Base-by-base conservation (phyloP, 768 basidiomycete species). In the Harrya chromipes region DNA sequence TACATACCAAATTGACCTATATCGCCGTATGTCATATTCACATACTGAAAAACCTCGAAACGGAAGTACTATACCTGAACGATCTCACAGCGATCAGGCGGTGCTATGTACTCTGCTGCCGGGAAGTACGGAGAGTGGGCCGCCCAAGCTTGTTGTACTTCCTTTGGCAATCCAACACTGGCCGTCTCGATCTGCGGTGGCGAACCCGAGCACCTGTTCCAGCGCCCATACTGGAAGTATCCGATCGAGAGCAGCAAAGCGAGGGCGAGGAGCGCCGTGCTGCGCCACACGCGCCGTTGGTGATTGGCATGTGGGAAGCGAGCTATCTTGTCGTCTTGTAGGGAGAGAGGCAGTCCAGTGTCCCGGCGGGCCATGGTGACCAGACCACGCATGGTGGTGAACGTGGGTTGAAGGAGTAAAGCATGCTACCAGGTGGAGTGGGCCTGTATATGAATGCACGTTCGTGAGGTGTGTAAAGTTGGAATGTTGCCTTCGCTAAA, bases 111-210 rank as follows among this genome's bases (percentile, higher is more conserved):
- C 26, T 63, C 53, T 4, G 64, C 73, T 6, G 70, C 71, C 0
- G 84, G 68, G 48, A 72, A 76, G 61, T 77, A 86, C 0, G 85
- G 85, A 24, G 83, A 75, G 56, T 85, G 84, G 34, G 79, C 72
- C 11, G 74, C 82, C 85, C 84, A 86, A 1, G 72, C 65, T 24
- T 60, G 66, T 10, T 66, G 55, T 11, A 71, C 45, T 12, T 55
- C 51, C 54, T 59, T 53, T 27, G 62, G 56, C 17, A 66, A 24
- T 13, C 44, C 49, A 19, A 51, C 1, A 4, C 38, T 40, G 7
- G 23, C n/a, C 4, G 38, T 26, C n/a, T 41, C n/a, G 29, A 33
- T 16, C 26, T 40, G 33, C 13, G 36, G 40, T 4, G 45, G 20
- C 4, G 54, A n/a, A 20, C 38, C 11, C 33, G 26, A 40, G 40